Percentiles rank a stretch among this genome's conserved stretches.
These are phyloP conservation scores for Paraphoma sp. DNA, from an alignment of 2,329 filamentous ascomycete genomes.

Conservation along the genomic window DNA sequence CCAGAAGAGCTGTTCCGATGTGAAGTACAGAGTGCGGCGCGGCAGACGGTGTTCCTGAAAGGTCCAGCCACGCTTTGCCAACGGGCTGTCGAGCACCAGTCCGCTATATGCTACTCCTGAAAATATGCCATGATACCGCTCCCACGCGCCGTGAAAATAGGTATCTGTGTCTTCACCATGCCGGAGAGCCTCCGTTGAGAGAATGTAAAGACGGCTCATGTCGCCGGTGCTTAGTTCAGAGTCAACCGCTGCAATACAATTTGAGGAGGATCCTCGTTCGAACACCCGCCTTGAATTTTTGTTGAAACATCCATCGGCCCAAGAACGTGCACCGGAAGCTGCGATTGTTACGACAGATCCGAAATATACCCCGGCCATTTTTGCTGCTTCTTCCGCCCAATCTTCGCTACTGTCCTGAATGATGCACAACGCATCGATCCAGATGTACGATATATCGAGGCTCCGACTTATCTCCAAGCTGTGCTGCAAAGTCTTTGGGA, in stretches of 20 bases:
- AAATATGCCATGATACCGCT: neutral
- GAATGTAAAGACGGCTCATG: neutral
- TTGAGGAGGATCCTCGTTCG: neutral
- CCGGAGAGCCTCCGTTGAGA: neutral
- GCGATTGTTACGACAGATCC: neutral
- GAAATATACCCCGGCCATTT: neutral
- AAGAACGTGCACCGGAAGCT: neutral
- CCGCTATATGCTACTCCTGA: neutral
- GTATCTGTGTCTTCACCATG: neutral
- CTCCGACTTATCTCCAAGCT: neutral
- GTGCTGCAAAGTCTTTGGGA: neutral
- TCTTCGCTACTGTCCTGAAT: neutral
- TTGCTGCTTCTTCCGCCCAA: neutral
- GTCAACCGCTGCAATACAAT: neutral
- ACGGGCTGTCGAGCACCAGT: neutral
- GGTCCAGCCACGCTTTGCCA: neutral
- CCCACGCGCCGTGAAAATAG: neutral
- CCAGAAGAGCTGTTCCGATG: neutral
- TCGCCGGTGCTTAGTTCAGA: neutral
- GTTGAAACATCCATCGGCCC: neutral
- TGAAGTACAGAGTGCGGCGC: neutral
- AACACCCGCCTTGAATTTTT: neutral
- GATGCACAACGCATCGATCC: neutral
- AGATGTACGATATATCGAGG: neutral
- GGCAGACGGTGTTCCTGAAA: neutral